Evolutionary conservation across 306 rosid genomes (phyloP), one percentile per base, ranked within the genome.

Genomic region (Psophocarpus tetragonolobus): DNA sequence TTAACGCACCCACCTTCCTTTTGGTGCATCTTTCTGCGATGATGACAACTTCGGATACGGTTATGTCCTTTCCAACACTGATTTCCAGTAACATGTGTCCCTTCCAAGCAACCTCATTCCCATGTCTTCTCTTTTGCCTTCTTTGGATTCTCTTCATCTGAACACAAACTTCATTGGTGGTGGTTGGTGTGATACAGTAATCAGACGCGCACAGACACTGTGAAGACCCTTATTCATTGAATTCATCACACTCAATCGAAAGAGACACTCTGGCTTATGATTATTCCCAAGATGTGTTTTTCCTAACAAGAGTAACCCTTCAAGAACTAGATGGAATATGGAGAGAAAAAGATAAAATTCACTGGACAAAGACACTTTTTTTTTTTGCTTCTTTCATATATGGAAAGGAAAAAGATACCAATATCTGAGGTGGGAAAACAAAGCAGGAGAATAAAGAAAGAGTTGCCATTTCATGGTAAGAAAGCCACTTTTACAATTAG

Each of bases 401-500:
- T 79, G 84, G 57, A 65, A 80, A 62, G 50, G 63, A 18, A 58
- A 67, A 50, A 68, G 39, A 76, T 29, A 64, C 65, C 56, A 61
- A 71, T 73, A 73, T 4, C 44, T 20, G 72, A 73, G 45, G 36
- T 7, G 26, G 38, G 54, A 47, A 44, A 39, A 50, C 50, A 73
- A 57, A 77, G 20, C 68, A 80, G 20, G 53, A 33, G 44, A 65
- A 75, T 21, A 70, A 69, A 71, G 74, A 64, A 32, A 71, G 53
- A 71, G 65, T 80, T 80, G 44, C 85, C 81, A 73, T 80, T 87
- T 78, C 69, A 80, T 80, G 87, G 66, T 44, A 68, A 77, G 26
- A 60, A 81, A 78, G 76, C 60, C 80, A 87, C 82, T 83, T 83
- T 83, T 83, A 86, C 95, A 86, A 88, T 90, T 73, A 82, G 72